Conservation (phyloP, 352 stramenopile species). For the Phytophthora brassicae region DNA sequence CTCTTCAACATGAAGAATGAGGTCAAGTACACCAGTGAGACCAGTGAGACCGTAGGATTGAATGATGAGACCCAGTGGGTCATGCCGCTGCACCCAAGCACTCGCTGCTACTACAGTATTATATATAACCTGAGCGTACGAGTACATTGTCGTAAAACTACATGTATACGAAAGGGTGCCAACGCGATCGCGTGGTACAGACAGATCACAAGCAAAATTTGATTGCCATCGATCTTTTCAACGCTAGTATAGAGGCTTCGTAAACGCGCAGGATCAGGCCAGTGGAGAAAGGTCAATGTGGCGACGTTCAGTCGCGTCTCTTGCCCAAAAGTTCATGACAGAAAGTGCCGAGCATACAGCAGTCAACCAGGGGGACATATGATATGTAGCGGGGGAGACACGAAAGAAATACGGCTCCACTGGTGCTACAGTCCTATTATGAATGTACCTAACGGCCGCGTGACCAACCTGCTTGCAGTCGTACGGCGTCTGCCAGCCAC, state of each 20-base stretch:
- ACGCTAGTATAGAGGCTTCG: no score
- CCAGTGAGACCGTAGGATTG: no score
- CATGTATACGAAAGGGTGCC: no score
- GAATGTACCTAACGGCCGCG: background rate
- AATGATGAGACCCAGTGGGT: no score
- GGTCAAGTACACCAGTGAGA: no score
- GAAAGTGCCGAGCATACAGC: background rate
- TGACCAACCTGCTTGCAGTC: background rate
- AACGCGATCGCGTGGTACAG: slow-evolving; percentile 10
- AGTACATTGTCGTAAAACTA: no score
- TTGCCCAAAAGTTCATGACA: slow-evolving; percentile 23
- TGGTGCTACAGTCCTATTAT: no score
- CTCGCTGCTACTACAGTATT: no score
- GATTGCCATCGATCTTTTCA: slow-evolving; percentile 1
- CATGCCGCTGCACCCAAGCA: no score
- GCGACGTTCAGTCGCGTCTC: slow-evolving; percentile 13
- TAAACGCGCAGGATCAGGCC: slow-evolving; percentile 5
- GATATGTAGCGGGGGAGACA: slow-evolving; percentile 26
- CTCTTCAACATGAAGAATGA: no score
- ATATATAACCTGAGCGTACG: no score
- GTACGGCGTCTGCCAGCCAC: background rate
- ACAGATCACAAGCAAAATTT: slow-evolving; percentile 36
- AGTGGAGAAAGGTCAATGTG: slow-evolving; percentile 22
- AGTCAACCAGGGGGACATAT: slow-evolving; percentile 26
- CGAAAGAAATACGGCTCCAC: no score